Evolutionary conservation across 768 basidiomycete species (phyloP), one percentile per base, ranked within the genome.

Genomic region (Boletus speciosus): DNA sequence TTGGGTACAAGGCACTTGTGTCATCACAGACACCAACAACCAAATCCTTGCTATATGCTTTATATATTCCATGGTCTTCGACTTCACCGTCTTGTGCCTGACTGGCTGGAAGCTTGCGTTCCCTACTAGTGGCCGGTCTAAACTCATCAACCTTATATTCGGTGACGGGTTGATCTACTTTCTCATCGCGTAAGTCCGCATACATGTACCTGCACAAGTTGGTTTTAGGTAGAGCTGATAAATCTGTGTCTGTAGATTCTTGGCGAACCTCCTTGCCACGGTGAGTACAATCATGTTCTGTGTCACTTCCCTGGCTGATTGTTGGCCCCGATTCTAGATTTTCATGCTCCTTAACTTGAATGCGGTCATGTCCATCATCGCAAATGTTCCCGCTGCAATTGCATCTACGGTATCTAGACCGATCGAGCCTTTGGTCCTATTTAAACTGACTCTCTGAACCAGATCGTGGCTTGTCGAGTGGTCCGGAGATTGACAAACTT

Each of bases 61-160:
- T 69, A 85, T 88, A 59, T 88, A 88, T 62, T 80, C 83, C 45
- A 89, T 89, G 87, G 70, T 71, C 21, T 87, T 88, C 63, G 87
- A 89, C 70, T 76, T 89, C 56, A 64, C 73, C 15, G 84, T 89
- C 47, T 68, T 89, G 31, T 72, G 71, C 43, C 72, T 88, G 47
- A 86, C 84, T 25, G 81, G 77, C 11, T 80, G 73, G 68, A 89
- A 88, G 60, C 78, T 89, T 19, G 61, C 79, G 8, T 73, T 76
- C 59, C 68, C 70, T 25, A 60, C 74, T 19, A 74, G 69, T 43
- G 79, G 80, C 34, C 81, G 82, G 19, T 76, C 76, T 32, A 79
- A 76, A 36, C 80, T 89, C 21, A 79, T 85, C 45, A 77, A 70
- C 44, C 78, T 88, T 48, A 81, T 89, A 55, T 88, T 89, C 67